Percentiles rank a stretch among this genome's conserved stretches.
Evolutionary conservation across 2,329 filamentous ascomycete genomes (phyloP).

Genomic region (Macrophomina pseudophaseolina): DNA sequence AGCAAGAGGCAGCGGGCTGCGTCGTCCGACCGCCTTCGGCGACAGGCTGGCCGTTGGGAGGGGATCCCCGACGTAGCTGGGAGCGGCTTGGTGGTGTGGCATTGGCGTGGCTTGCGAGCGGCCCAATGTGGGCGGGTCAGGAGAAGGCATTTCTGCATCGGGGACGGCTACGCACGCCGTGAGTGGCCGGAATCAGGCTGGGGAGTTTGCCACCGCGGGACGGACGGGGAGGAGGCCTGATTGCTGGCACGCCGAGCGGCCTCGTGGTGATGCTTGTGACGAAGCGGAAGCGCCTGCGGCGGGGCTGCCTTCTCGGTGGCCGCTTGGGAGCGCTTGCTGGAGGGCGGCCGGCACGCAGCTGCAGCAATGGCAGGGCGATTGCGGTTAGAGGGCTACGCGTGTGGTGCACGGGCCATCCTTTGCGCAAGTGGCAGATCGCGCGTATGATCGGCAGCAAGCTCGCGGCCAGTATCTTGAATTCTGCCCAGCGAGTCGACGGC

Average conservation of each 20-base stretch:
- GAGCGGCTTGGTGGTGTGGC: conserved; percentile 12
- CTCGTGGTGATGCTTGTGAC: conserved; percentile 8
- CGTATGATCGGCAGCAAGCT: conserved; percentile 18
- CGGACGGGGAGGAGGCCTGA: conserved; percentile 14
- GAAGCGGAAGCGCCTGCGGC: neutral
- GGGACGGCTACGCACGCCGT: conserved; percentile 1
- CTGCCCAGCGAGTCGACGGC: conserved; percentile 7
- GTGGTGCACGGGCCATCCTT: conserved; percentile 16
- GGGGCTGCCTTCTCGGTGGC: neutral
- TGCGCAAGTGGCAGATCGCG: conserved; percentile 24
- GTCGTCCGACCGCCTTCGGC: conserved; percentile 11
- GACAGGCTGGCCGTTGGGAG: conserved; percentile 22
- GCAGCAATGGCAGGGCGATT: neutral
- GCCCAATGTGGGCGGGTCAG: conserved; percentile 20
- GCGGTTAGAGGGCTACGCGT: conserved; percentile 21
- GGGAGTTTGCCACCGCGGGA: conserved; percentile 16
- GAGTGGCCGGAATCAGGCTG: conserved; percentile 4
- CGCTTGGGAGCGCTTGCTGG: conserved; percentile 8
- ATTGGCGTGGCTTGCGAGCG: conserved; percentile 17
- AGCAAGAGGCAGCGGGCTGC: neutral
- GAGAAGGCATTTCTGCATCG: conserved; percentile 20
- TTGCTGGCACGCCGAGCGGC: neutral
- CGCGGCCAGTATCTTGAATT: conserved; percentile 13
- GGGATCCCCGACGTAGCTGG: conserved; percentile 14
- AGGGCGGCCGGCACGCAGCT: conserved; percentile 2